A percentile compares a stretch with the other conserved stretches of the same genome.
These are phyloP conservation scores for Colletotrichum eremochloae DNA, from an alignment of 2,329 filamentous ascomycete genomes.

Conservation along the genomic window DNA sequence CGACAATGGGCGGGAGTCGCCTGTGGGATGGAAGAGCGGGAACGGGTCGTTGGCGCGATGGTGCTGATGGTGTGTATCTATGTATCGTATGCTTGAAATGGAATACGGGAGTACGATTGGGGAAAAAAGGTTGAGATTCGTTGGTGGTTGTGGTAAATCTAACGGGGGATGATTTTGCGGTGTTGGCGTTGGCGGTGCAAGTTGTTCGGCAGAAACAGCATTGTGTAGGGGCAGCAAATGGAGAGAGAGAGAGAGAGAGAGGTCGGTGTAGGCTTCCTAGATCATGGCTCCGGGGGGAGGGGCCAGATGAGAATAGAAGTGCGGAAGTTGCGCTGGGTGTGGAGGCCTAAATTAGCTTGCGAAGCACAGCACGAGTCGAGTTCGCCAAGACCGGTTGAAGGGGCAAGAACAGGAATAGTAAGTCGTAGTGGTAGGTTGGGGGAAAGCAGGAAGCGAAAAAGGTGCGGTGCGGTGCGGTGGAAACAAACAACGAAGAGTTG, in stretches of 20 bases:
- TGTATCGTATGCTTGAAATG: constrained; percentile 14
- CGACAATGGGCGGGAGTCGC: constrained; percentile 14
- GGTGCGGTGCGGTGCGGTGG: constrained; percentile 9
- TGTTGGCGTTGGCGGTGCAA: constrained; percentile 44
- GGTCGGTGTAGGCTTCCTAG: constrained; percentile 36
- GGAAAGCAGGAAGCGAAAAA: constrained; percentile 13
- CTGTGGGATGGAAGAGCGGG: constrained; percentile 4
- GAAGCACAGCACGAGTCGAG: constrained; percentile 39
- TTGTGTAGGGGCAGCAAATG: constrained; percentile 43
- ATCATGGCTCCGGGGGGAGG: constrained; percentile 42
- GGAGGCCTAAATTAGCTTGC: constrained; percentile 30
- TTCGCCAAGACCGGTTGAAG: constrained; percentile 36
- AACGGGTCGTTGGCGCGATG: constrained; percentile 5
- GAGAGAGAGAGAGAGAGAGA: constrained; percentile 1
- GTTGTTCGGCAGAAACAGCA: constrained; percentile 45
- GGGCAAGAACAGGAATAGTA: constrained; percentile 6
- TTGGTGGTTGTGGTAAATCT: constrained; percentile 33
- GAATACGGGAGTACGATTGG: constrained; percentile 6
- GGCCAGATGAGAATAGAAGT: constrained; percentile 30
- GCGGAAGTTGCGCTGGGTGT: constrained; percentile 24
- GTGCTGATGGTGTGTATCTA: not conserved
- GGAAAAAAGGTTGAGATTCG: not conserved
- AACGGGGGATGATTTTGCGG: constrained; percentile 47
- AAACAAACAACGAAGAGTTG: constrained; percentile 18
- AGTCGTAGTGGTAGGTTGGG: not conserved